phyloP scores from a whole-genome alignment of 176 grass and related monocot genomes.

The Stipa capillata region DNA sequence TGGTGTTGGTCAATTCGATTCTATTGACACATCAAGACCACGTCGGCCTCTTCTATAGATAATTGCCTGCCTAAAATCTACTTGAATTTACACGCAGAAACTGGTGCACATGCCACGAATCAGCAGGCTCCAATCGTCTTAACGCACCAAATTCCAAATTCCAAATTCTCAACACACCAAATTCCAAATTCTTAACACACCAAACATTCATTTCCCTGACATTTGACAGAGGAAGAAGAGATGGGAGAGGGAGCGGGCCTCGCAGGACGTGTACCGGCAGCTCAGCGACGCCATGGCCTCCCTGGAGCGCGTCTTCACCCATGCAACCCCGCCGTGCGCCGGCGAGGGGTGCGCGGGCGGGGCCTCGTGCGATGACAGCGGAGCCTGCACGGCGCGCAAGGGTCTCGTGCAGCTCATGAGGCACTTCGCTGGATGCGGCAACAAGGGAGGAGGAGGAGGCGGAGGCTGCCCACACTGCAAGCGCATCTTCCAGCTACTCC shows the following conservation, averaged over 20 bases:
- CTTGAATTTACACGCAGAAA: background rate
- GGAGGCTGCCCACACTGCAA: slow-evolving; percentile 52
- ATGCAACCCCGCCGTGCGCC: background rate
- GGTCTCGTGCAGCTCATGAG: slow-evolving; percentile 36
- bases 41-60: background rate
- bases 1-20: background rate
- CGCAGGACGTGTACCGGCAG: slow-evolving; percentile 49
- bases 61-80: background rate
- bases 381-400: slow-evolving; percentile 15
- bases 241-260: slow-evolving; percentile 39
- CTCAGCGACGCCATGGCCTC: slow-evolving; percentile 58
- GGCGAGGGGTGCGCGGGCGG: background rate
- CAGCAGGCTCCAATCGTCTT: too few species aligned
- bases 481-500: slow-evolving; percentile 46
- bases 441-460: background rate
- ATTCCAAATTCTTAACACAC: too few species aligned
- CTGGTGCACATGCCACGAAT: background rate
- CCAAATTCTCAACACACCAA: too few species aligned
- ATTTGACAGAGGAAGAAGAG: slow-evolving; percentile 44
- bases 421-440: slow-evolving; percentile 45
- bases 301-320: slow-evolving; percentile 32
- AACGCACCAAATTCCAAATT: too few species aligned
- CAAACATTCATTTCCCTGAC: too few species aligned
- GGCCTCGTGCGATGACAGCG: background rate
- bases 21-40: too few species aligned